A percentile compares a stretch with the other conserved stretches of the same genome.
Evolutionary conservation across 306 rosid genomes (phyloP).

Genomic region (Quercus aquifolioides): DNA sequence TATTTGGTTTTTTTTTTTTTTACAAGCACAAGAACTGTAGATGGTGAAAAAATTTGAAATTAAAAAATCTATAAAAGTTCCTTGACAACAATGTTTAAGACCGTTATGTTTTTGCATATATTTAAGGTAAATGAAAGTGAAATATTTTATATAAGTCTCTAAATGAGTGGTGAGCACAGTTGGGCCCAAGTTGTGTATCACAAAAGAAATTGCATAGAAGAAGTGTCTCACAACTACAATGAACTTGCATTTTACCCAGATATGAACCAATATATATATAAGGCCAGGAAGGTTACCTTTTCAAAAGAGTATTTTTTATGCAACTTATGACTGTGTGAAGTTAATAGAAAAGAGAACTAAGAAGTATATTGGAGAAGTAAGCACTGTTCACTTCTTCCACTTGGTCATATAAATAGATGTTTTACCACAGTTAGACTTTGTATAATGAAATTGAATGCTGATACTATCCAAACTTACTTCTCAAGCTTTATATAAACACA

Average conservation of each 20-base stretch:
- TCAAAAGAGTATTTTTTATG: not conserved
- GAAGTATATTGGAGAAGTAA: not conserved
- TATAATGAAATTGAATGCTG: not conserved
- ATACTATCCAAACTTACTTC: conserved; percentile 58
- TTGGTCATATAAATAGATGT: not conserved
- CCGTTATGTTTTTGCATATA: not conserved
- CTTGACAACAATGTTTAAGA: not conserved
- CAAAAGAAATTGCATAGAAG: not conserved
- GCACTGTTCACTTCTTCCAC: conserved; percentile 5
- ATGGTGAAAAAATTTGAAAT: not conserved
- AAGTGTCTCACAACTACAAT: not conserved
- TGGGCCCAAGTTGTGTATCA: not conserved
- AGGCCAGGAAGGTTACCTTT: not conserved
- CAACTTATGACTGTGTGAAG: not conserved
- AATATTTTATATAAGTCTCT: not conserved
- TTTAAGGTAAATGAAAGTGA: not conserved
- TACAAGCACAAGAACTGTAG: not conserved
- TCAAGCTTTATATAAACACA: conserved; percentile 69
- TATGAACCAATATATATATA: not conserved
- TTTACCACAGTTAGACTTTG: not conserved
- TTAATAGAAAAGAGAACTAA: not conserved
- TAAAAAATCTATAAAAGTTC: not conserved
- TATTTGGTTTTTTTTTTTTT: not conserved
- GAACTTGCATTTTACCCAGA: not conserved
- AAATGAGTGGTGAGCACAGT: not conserved